phyloP scores from a whole-genome alignment of 768 basidiomycete species.

The Tulasnella sp. region DNA sequence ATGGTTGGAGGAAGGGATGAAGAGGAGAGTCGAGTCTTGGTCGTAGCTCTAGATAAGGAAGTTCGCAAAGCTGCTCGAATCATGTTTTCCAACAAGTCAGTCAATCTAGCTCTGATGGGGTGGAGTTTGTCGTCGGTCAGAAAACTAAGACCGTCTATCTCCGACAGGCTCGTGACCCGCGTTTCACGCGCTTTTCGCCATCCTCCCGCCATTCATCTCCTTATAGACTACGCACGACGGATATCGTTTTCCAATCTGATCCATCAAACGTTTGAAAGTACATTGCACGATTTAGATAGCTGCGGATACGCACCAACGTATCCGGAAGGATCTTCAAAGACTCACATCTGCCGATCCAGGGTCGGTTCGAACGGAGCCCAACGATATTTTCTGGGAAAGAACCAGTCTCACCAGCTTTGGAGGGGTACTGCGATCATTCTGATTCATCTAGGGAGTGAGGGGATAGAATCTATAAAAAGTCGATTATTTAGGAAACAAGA shows the following conservation, averaged over 20 bases:
- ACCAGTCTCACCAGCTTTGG: too few relatives aligned
- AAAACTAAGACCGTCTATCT: background rate
- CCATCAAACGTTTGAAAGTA: background rate
- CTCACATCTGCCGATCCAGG: too few relatives aligned
- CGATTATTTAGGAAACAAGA: too few relatives aligned
- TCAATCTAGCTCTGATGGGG: background rate
- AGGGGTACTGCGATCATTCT: too few relatives aligned
- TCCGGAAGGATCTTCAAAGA: too few relatives aligned
- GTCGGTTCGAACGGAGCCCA: too few relatives aligned
- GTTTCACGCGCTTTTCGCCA: background rate
- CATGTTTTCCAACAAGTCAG: background rate
- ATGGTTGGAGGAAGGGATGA: background rate
- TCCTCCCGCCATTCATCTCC: background rate
- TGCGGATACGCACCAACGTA: too few relatives aligned
- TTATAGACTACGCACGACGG: too few relatives aligned
- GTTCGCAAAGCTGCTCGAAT: background rate
- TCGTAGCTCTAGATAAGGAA: background rate
- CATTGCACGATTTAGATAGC: too few relatives aligned
- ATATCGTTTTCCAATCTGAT: background rate
- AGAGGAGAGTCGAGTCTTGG: background rate
- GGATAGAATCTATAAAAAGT: too few relatives aligned
- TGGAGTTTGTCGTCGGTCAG: background rate
- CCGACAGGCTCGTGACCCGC: background rate
- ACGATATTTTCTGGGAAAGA: too few relatives aligned
- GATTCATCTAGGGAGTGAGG: too few relatives aligned